Evolutionary conservation across 2,329 filamentous ascomycete genomes (phyloP), one percentile per base, ranked within the genome.

Genomic region (Claviceps spartinae): DNA sequence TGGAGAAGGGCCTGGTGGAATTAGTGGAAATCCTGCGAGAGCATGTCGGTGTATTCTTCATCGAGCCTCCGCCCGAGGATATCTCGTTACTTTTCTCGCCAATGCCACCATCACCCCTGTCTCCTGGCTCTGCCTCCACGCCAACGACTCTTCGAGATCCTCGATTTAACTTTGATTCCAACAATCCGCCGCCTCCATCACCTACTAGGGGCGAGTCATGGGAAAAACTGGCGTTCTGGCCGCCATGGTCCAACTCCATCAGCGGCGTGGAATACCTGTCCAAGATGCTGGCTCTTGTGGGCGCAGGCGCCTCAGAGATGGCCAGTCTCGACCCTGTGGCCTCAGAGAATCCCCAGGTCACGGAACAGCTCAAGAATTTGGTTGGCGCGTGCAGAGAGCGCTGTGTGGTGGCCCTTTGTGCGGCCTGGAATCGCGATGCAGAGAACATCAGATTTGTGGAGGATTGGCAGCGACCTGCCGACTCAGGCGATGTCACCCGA

Each of bases 191-290:
- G 1, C 81, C 83, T 11, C 82, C 84, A 1, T 88, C 86, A 0
- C 87, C 88, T 0, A 86, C 77, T 59, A 79, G 79, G 45, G 91
- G 90, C 5, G 88, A 95, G 60, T 72, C 83, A 0, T 97, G 89
- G 88, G 93, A 97, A 63, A 85, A 91, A 69, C 81, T 93, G 66
- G 91, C 90, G 0, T 98, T 97, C 67, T 97, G 91, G 90, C 90
- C 91, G 4, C 93, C 91, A 0, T 85, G 86, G 69, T 86, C 89
- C 2, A 97, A 96, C 63, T 90, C 90, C 0, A 72, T 97, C 24
- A 94, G 89, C 54, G 91, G 87, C n/a, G 87, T 91, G 1, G 81
- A 95, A 65, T 96, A 95, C 62, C 76, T 98, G 5, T 82, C 86
- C 49, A 88, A 86, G 64, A 84, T 93, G 64, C 73, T 97, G 22